These are phyloP conservation scores for Pythium phragmiticola DNA, from an alignment of 352 stramenopile genomes.

Conservation along the genomic window DNA sequence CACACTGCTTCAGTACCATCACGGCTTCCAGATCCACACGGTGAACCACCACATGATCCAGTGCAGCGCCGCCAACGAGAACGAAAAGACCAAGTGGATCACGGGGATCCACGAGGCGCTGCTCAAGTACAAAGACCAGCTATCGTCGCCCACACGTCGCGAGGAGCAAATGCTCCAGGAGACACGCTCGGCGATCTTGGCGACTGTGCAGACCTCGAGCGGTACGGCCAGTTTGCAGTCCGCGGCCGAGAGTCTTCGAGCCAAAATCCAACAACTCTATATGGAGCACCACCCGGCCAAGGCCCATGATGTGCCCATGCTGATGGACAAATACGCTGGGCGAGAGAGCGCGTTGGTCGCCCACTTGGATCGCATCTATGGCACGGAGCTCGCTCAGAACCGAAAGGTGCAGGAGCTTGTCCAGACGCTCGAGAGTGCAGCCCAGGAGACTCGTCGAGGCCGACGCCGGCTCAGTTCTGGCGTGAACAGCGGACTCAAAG, in stretches of 20 bases:
- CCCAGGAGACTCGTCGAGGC: not conserved
- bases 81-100: conserved; percentile 69
- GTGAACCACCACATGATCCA: conserved; percentile 50
- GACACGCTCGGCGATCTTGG: conserved; percentile 3
- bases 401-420: conserved; percentile 34
- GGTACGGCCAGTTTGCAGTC: not conserved
- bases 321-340: conserved; percentile 44
- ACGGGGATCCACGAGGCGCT: conserved; percentile 55
- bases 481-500: conserved; percentile 34
- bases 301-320: conserved; percentile 53
- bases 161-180: conserved; percentile 26
- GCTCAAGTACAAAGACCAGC: conserved; percentile 35
- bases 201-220: not conserved
- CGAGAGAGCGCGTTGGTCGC: conserved; percentile 54
- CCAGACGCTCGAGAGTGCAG: conserved; percentile 12
- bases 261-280: conserved; percentile 50
- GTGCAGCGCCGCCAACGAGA: conserved; percentile 58
- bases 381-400: conserved; percentile 41
- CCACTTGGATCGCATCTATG: conserved; percentile 72
- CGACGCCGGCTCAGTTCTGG: conserved; percentile 20
- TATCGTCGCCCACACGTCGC: conserved; percentile 26
- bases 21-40: conserved; percentile 72
- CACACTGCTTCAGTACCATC: conserved; percentile 62
- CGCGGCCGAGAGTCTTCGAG: not conserved
- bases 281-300: conserved; percentile 61